Evolutionary conservation across 805 yeast species (phyloP), one percentile per base, ranked within the genome.

Genomic region (Soucietia sequanensis): DNA sequence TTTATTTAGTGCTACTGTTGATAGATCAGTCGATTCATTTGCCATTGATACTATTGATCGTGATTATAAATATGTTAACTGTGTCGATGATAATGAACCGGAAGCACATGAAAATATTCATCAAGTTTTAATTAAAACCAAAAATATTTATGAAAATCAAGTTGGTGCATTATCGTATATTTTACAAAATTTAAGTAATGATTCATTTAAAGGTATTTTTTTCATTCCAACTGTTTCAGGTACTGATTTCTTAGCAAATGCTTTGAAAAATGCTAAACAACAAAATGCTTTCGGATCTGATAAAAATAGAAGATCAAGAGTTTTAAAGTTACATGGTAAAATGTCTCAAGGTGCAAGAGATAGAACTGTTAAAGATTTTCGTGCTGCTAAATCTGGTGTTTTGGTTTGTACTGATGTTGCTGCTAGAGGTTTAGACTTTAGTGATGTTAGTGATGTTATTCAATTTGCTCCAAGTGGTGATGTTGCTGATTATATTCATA

Each of bases 341-440:
- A 62, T 84, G 58, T 58, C 82, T 19, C 95, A 87, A 62, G 65
- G 69, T 17, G 72, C 67, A 30, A 80, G 98, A 56, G 84, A 81
- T 42, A 63, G 68, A 41, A 60, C 78, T 17, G 78, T 84, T 23
- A 68, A 67, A 33, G 52, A 53, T 23, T 85, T 81, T 68, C 75
- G 80, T 44, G 47, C 41, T 38, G 31, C 39, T 17, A 51, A 36
- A 47, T 68, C 59, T 19, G 84, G 87, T 37, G 54, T 90, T 29
- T 70, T 91, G 38, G 76, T 91, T 35, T 81, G 91, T 37, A 85
- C 96, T 5, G 95, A 89, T 62, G 97, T 91, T 39, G 95, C 90
- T 42, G 96, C 97, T 10, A 80, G 98, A 65, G 98, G 98, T 47
- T 81, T 91, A 83, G 97, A 91, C 67, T 86, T 91, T 73, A 93